phyloP scores from a whole-genome alignment of 2,329 filamentous ascomycete species.

The Orbilia quercus region DNA sequence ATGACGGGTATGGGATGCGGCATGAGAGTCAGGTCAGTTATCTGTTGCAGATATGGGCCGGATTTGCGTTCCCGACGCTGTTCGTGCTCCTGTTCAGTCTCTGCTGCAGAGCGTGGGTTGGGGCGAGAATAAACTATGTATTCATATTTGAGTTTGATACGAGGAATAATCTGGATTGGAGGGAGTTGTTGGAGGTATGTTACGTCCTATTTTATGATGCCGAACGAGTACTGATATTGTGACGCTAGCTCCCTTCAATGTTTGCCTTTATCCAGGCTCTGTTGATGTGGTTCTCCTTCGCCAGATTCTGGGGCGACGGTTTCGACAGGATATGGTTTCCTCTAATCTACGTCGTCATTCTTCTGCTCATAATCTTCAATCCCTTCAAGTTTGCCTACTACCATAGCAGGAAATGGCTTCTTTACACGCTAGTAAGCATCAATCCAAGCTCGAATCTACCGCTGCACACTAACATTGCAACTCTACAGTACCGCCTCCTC shows the following conservation, averaged over 20 bases:
- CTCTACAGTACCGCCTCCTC: conserved; percentile 75
- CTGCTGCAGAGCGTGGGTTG: conserved; percentile 83
- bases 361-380: conserved; percentile 76
- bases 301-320: conserved; percentile 58
- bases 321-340: conserved; percentile 83
- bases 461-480: conserved; percentile 64
- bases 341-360: conserved; percentile 78
- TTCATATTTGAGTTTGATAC: conserved; percentile 98
- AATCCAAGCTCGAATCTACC: conserved; percentile 60
- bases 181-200: conserved; percentile 78
- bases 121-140: conserved; percentile 89
- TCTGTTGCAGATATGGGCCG: conserved; percentile 76
- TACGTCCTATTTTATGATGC: background rate
- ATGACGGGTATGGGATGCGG: conserved; percentile 57
- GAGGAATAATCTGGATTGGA: conserved; percentile 87
- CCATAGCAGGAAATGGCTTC: conserved; percentile 83
- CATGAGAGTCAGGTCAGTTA: conserved; percentile 63
- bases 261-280: conserved; percentile 82
- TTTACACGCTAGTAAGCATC: conserved; percentile 76
- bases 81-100: conserved; percentile 86
- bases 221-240: conserved; percentile 54
- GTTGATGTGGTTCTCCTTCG: conserved; percentile 90
- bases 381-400: conserved; percentile 80
- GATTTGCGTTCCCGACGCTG: conserved; percentile 85
- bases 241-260: conserved; percentile 77